phyloP scores from a whole-genome alignment of 805 yeast species.

The Jamesozyma rosinii region DNA sequence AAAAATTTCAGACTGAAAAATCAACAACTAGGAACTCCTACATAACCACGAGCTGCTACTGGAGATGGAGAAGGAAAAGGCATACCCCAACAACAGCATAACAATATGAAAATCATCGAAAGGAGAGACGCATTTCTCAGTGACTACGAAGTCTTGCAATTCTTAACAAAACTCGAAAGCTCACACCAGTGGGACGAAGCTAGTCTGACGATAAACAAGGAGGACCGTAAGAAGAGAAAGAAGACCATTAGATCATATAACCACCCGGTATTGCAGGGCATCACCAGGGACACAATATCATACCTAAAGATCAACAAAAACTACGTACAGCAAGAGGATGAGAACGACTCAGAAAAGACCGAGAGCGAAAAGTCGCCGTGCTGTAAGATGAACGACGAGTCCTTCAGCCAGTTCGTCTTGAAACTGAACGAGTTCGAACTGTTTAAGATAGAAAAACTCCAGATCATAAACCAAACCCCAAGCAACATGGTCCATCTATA shows the following conservation, averaged over 20 bases:
- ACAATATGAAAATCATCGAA: constrained; percentile 35
- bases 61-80: too few species aligned
- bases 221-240: constrained; percentile 20
- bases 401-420: constrained; percentile 25
- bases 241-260: constrained; percentile 24
- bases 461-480: constrained; percentile 75
- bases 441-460: constrained; percentile 76
- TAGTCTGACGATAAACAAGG: constrained; percentile 8
- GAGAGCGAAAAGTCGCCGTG: constrained; percentile 18
- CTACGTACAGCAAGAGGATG: constrained; percentile 14
- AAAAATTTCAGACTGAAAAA: too few species aligned
- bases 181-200: constrained; percentile 31
- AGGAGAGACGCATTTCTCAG: constrained; percentile 47
- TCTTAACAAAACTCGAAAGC: constrained; percentile 37
- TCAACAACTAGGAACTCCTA: too few species aligned
- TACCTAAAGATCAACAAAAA: constrained; percentile 20
- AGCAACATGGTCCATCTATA: constrained; percentile 68
- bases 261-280: constrained; percentile 31
- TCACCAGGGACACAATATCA: constrained; percentile 29
- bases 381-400: constrained; percentile 22
- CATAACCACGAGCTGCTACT: too few species aligned
- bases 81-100: too few species aligned
- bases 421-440: constrained; percentile 38
- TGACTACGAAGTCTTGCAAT: constrained; percentile 48
- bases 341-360: constrained; percentile 7